These are phyloP conservation scores for Ustilago loliicola DNA, from an alignment of 1,284 basidiomycete genomes.

Conservation along the genomic window DNA sequence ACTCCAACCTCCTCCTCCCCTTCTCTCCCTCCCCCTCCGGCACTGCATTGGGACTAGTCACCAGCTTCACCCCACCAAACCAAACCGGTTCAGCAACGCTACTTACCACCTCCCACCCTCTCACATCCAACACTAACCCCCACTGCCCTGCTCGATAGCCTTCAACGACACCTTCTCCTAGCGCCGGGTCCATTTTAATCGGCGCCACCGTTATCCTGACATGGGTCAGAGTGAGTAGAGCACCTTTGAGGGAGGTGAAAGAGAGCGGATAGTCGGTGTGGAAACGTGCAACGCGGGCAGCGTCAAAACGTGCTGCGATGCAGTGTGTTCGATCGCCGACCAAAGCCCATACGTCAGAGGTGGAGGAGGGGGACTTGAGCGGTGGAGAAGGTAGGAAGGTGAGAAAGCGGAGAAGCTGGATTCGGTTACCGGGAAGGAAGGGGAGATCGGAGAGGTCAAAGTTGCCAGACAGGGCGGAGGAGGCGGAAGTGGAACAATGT, in stretches of 20 bases:
- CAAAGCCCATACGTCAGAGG: slow-evolving; percentile 31
- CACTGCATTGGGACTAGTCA: slow-evolving; percentile 24
- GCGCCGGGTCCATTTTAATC: slow-evolving; percentile 7
- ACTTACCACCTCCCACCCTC: slow-evolving; percentile 33
- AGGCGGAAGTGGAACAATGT: slow-evolving; percentile 14
- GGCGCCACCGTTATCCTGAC: slow-evolving; percentile 14
- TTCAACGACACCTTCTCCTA: background rate
- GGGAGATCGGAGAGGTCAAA: slow-evolving; percentile 39
- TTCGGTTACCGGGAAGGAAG: slow-evolving; percentile 29
- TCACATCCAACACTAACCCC: slow-evolving; percentile 33
- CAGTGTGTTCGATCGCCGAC: slow-evolving; percentile 47
- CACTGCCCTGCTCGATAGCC: slow-evolving; percentile 30
- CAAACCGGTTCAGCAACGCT: slow-evolving; percentile 36
- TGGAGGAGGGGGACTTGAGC: background rate
- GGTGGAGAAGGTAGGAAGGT: slow-evolving; percentile 26
- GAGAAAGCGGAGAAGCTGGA: slow-evolving; percentile 43
- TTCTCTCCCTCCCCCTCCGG: slow-evolving; percentile 10
- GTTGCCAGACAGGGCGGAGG: slow-evolving; percentile 1
- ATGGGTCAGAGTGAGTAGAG: slow-evolving; percentile 32
- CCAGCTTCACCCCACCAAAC: slow-evolving; percentile 29
- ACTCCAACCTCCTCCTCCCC: slow-evolving; percentile 1
- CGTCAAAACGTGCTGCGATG: slow-evolving; percentile 30
- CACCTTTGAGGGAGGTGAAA: slow-evolving; percentile 42
- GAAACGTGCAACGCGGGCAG: slow-evolving; percentile 11
- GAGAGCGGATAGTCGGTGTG: slow-evolving; percentile 11